phyloP scores from a whole-genome alignment of 192 early-diverging fungal species.

The Backusella liffmaniae region DNA sequence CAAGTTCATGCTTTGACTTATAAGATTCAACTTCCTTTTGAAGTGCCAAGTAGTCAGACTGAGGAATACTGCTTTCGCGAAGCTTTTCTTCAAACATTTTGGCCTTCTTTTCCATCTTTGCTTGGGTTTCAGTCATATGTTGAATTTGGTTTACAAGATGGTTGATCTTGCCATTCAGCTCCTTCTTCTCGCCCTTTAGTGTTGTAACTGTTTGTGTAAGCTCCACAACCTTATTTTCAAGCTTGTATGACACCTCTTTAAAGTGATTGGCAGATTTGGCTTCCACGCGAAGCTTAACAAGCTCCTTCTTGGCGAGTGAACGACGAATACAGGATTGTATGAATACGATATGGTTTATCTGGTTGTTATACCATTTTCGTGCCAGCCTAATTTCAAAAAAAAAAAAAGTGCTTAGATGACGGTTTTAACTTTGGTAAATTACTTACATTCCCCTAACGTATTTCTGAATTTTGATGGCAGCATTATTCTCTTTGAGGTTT shows the following conservation, averaged over 20 bases:
- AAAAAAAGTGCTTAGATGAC: background rate
- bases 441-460: slow-evolving; percentile 59
- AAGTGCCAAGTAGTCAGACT: slow-evolving; percentile 48
- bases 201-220: slow-evolving; percentile 78
- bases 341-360: slow-evolving; percentile 58
- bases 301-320: slow-evolving; percentile 62
- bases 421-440: background rate
- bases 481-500: slow-evolving; percentile 54
- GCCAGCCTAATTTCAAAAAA: slow-evolving; percentile 34
- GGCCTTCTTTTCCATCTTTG: slow-evolving; percentile 57
- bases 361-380: slow-evolving; percentile 56
- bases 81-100: slow-evolving; percentile 50
- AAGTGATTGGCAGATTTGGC: slow-evolving; percentile 86
- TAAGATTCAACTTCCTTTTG: slow-evolving; percentile 57
- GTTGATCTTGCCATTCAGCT: slow-evolving; percentile 53
- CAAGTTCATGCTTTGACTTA: slow-evolving; percentile 57
- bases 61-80: slow-evolving; percentile 48
- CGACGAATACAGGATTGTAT: slow-evolving; percentile 87
- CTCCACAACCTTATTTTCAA: slow-evolving; percentile 97
- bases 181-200: slow-evolving; percentile 70
- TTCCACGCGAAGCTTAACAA: slow-evolving; percentile 77
- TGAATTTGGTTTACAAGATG: slow-evolving; percentile 64
- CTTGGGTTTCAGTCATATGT: slow-evolving; percentile 70
- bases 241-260: slow-evolving; percentile 89
- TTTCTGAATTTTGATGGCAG: slow-evolving; percentile 80